Conservation (phyloP, 139 green algal species). For the Chlorella vulgaris region DNA sequence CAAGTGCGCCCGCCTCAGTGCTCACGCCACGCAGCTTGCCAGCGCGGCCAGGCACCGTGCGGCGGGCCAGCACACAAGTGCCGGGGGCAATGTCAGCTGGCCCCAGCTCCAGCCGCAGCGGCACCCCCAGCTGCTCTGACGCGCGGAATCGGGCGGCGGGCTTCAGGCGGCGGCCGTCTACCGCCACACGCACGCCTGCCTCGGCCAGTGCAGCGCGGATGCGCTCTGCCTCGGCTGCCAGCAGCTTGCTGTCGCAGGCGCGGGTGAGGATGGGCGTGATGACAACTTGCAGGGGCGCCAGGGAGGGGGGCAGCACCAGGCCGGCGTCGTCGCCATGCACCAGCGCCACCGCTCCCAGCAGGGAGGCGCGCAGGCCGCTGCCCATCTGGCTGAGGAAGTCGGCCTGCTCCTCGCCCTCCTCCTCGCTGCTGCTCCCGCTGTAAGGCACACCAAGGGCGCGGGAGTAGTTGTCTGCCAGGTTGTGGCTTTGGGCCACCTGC, state of each 20-base stretch:
- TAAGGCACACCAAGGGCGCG: neutral
- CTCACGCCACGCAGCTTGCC: constrained; percentile 69
- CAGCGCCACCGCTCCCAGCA: constrained; percentile 96
- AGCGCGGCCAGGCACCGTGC: constrained; percentile 52
- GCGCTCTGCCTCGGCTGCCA: constrained; percentile 21
- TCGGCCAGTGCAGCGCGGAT: constrained; percentile 29
- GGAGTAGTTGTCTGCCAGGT: constrained; percentile 34
- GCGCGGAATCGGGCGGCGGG: constrained; percentile 93
- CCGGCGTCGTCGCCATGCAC: constrained; percentile 94
- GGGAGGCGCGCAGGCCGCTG: constrained; percentile 41
- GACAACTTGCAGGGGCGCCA: constrained; percentile 92
- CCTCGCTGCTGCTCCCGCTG: neutral
- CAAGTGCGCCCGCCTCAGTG: constrained; percentile 65
- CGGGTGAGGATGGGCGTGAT: constrained; percentile 44
- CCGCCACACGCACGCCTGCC: constrained; percentile 77
- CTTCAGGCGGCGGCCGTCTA: constrained; percentile 74
- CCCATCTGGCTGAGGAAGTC: constrained; percentile 25
- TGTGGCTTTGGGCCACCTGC: constrained; percentile 47
- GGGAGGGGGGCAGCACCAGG: constrained; percentile 80
- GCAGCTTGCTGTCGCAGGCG: neutral
- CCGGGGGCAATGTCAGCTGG: constrained; percentile 79
- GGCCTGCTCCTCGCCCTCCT: neutral
- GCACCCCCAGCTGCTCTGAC: constrained; percentile 91
- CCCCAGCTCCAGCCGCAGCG: constrained; percentile 66
- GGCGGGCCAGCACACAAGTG: constrained; percentile 75